Base-by-base conservation (phyloP, 1,284 basidiomycete species). In the Rhizoctonia solani region DNA sequence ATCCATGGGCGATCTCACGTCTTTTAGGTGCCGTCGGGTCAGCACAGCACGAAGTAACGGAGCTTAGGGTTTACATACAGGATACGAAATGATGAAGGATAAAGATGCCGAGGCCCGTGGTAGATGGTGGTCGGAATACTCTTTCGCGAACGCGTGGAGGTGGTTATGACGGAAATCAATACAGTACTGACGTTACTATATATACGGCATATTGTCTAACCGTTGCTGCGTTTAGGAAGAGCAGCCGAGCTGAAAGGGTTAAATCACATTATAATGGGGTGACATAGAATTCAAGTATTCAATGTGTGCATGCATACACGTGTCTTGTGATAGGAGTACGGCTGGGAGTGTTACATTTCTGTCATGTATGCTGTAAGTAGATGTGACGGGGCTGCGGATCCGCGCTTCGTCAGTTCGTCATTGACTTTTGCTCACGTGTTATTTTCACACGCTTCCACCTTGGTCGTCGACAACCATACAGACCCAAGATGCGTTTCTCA, bases 401-500 rank as follows among this genome's bases (percentile, higher is more conserved):
- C n/a, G n/a, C n/a, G n/a, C n/a, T n/a, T n/a, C n/a, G n/a, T n/a
- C n/a, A n/a, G n/a, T n/a, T n/a, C n/a, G n/a, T n/a, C n/a, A n/a
- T n/a, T n/a, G n/a, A n/a, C 44, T 46, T 9, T 25, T 59, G 30
- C 4, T 5, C 61, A 65, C 61, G 49, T 65, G 61, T n/a, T 1
- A 39, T 39, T 16, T 27, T 30, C 61, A 25, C 61, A 53, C 49
- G 49, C 21, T 25, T 30, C 37, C 49, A 19, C 25, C 34, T 25
- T n/a, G 25, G 16, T 1, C n/a, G 47, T 37, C 30, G 16, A 41
- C 61, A 3, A 52, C 39, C 47, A 65, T 37, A 44, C 32, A 23
- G n/a, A 16, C 23, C 30, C 14, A 25, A 37, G 23, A 66, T 66
- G 61, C 50, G 61, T 8, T 66, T 66, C 29, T 66, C 61, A 4